A percentile compares a stretch with the other conserved stretches of the same genome.
These are phyloP conservation scores for Penicillium angulare DNA, from an alignment of 495 filamentous ascomycete genomes.

Conservation along the genomic window DNA sequence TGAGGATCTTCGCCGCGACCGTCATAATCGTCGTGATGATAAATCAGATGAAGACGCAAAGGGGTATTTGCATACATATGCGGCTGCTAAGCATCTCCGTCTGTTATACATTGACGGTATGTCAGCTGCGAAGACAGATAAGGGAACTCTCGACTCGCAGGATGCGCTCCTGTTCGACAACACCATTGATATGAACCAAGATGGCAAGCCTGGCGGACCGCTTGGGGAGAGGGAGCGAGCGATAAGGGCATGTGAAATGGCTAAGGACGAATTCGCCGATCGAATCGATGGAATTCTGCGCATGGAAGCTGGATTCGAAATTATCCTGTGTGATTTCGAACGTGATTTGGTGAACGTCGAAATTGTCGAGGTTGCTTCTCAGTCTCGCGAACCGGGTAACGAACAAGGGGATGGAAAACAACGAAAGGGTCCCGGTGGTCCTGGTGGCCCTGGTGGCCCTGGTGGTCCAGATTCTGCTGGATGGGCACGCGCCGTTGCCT, in stretches of 20 bases:
- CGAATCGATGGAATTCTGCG: conserved; percentile 60
- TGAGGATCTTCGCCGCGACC: conserved; percentile 17
- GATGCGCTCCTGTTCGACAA: conserved; percentile 50
- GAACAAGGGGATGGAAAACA: conserved; percentile 16
- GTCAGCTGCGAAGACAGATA: conserved; percentile 54
- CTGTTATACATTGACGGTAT: conserved; percentile 64
- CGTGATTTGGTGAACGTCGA: conserved; percentile 34
- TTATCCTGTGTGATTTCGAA: conserved; percentile 64
- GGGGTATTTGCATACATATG: conserved; percentile 59
- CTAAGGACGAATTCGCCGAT: conserved; percentile 42
- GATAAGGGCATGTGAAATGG: conserved; percentile 47
- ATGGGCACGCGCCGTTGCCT: conserved; percentile 43
- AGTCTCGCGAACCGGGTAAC: background rate
- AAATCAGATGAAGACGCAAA: conserved; percentile 6
- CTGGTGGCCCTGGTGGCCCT: conserved; percentile 2
- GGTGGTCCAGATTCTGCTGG: conserved; percentile 4
- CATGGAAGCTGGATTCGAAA: conserved; percentile 69
- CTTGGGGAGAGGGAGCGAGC: conserved; percentile 46
- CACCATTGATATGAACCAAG: conserved; percentile 5
- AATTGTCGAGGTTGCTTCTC: conserved; percentile 26
- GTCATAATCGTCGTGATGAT: background rate
- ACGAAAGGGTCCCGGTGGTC: conserved; percentile 10
- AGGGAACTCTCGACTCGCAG: conserved; percentile 62
- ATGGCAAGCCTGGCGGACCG: background rate
- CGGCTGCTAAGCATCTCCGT: conserved; percentile 45